Evolutionary conservation across 371 early-diverging fungal species (phyloP).

Genomic region (Syncephalastrum racemosum): DNA sequence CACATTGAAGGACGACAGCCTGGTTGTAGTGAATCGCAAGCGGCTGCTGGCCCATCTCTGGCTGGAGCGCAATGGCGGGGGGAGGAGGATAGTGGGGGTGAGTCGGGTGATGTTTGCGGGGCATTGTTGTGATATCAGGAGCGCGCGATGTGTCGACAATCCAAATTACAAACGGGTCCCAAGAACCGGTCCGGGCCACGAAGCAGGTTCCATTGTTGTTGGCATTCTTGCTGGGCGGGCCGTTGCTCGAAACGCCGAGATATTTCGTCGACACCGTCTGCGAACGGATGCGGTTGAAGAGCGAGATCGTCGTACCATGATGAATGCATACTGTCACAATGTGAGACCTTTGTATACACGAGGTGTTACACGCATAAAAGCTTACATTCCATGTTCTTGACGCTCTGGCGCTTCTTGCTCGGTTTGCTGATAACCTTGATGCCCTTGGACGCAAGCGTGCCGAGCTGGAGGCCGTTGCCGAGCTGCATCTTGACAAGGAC

Average conservation of each 20-base stretch:
- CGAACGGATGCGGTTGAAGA: conserved; percentile 84
- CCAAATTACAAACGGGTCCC: conserved; percentile 93
- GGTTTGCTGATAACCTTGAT: conserved; percentile 90
- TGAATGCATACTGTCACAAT: conserved; percentile 70
- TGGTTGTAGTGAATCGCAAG: conserved; percentile 84
- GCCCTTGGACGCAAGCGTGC: conserved; percentile 70
- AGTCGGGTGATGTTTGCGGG: conserved; percentile 52
- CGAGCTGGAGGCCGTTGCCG: conserved; percentile 60
- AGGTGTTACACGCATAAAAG: neutral
- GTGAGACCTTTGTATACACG: neutral
- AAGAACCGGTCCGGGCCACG: conserved; percentile 74
- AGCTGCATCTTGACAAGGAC: conserved; percentile 70
- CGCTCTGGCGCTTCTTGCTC: conserved; percentile 82
- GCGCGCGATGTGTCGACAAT: conserved; percentile 67
- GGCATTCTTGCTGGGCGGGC: conserved; percentile 25
- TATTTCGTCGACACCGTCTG: conserved; percentile 89
- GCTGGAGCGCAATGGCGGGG: conserved; percentile 73
- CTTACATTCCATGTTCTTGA: conserved; percentile 79
- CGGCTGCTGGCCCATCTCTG: conserved; percentile 37
- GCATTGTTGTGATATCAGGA: conserved; percentile 25
- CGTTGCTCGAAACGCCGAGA: conserved; percentile 60
- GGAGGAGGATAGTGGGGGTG: conserved; percentile 67
- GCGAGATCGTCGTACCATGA: conserved; percentile 77
- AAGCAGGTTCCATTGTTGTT: conserved; percentile 69
- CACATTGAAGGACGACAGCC: conserved; percentile 79